These are phyloP conservation scores for Gnetum montanum DNA, from an alignment of 75 land plant species.

Conservation along the genomic window DNA sequence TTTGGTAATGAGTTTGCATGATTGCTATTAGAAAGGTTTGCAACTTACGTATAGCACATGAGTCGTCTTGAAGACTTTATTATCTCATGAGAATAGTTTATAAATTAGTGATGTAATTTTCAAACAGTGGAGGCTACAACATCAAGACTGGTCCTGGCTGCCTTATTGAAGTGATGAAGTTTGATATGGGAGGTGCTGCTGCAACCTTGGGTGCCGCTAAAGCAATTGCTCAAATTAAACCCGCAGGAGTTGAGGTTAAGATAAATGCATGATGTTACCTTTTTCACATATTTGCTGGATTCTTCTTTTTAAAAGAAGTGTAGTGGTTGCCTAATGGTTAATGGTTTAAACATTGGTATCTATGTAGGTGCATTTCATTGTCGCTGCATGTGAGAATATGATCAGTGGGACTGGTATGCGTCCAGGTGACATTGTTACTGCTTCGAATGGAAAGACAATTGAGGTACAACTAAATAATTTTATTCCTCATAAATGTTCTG, in stretches of 20 bases:
- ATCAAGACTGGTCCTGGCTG: conserved; percentile 88
- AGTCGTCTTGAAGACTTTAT: no score
- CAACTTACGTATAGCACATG: no score
- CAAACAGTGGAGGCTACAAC: conserved; percentile 94
- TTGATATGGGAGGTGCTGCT: conserved; percentile 19
- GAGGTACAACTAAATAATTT: no score
- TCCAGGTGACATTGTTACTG: conserved; percentile 90
- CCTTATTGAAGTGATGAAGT: conserved; percentile 17
- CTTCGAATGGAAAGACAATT: conserved; percentile 97
- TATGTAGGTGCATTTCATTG: conserved; percentile 80
- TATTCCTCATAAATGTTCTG: no score
- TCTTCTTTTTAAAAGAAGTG: background rate
- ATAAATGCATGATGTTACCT: background rate
- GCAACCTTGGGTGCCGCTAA: conserved; percentile 16
- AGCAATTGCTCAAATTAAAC: conserved; percentile 16
- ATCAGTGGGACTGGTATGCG: conserved; percentile 98
- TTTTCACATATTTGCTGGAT: background rate
- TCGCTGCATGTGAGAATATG: conserved; percentile 99
- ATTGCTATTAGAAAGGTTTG: no score
- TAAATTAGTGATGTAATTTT: no score
- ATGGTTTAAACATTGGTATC: conserved; percentile 5
- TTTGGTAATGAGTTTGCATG: no score
- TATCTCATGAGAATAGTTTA: no score
- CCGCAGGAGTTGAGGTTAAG: conserved; percentile 18
- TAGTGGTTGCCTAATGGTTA: no score